Evolutionary conservation across 2,329 filamentous ascomycete species (phyloP).

Genomic region (Xylaria sp.): DNA sequence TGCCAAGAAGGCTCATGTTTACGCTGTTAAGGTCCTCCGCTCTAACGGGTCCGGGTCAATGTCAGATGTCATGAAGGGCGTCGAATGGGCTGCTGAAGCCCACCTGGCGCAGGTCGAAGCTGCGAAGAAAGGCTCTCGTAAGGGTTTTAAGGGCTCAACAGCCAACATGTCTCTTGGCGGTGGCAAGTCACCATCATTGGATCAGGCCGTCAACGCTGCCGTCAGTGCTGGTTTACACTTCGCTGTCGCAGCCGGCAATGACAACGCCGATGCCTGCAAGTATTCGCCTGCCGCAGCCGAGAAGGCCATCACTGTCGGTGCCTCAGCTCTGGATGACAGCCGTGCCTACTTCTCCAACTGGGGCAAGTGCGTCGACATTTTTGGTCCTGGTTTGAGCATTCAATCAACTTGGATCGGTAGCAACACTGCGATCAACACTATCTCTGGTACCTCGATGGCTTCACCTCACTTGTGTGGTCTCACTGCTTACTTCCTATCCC

Average conservation of each 20-base stretch:
- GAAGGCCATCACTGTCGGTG: slow-evolving; percentile 95
- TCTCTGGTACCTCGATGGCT: slow-evolving; percentile 99
- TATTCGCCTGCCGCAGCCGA: slow-evolving; percentile 95
- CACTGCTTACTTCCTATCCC: slow-evolving; percentile 96
- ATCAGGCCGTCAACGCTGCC: slow-evolving; percentile 92
- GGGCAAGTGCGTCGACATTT: slow-evolving; percentile 99
- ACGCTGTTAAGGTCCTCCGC: slow-evolving; percentile 97
- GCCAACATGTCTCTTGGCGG: slow-evolving; percentile 99
- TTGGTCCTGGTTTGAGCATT: slow-evolving; percentile 96
- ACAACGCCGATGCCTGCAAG: slow-evolving; percentile 98
- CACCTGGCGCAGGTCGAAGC: slow-evolving; percentile 80
- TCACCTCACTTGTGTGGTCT: slow-evolving; percentile 97
- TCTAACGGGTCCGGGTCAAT: slow-evolving; percentile 98
- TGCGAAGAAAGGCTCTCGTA: slow-evolving; percentile 87
- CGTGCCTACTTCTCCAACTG: slow-evolving; percentile 99
- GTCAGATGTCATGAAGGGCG: slow-evolving; percentile 98
- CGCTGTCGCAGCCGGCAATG: slow-evolving; percentile 96
- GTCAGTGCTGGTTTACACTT: slow-evolving; percentile 95
- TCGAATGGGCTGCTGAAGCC: slow-evolving; percentile 88
- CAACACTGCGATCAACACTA: slow-evolving; percentile 96
- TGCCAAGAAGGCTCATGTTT: slow-evolving; percentile 97
- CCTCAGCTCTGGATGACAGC: slow-evolving; percentile 90
- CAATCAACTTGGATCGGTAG: slow-evolving; percentile 98
- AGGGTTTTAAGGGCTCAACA: slow-evolving; percentile 98
- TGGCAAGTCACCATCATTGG: slow-evolving; percentile 93